A percentile compares a stretch with the other conserved stretches of the same genome.
Conservation (phyloP, 2,329 filamentous ascomycete genomes). For the Aspergillus tubingensis region DNA sequence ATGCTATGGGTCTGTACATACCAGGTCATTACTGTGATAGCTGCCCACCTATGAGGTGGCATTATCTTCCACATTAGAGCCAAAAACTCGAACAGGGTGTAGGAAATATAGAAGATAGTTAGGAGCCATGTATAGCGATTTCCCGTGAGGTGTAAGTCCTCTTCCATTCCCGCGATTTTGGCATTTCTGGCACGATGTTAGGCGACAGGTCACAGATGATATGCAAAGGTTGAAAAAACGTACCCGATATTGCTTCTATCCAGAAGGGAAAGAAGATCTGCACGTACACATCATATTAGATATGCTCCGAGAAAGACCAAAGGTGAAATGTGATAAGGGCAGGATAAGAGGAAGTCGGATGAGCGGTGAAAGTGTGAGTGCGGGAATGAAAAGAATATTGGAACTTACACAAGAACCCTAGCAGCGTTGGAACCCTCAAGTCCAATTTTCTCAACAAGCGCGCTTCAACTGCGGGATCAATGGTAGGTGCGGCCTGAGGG, state of each 20-base stretch:
- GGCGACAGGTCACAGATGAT: constrained; percentile 1
- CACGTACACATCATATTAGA: constrained; percentile 6
- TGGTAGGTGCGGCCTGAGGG: constrained; percentile 17
- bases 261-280: constrained; percentile 51
- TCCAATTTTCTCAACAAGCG: constrained; percentile 43
- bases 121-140: constrained; percentile 54
- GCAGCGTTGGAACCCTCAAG: constrained; percentile 35
- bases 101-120: constrained; percentile 57
- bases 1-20: constrained; percentile 26
- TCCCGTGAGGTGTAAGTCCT: constrained; percentile 51
- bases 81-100: constrained; percentile 46
- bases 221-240: constrained; percentile 12
- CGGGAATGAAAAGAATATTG: not conserved
- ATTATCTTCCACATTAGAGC: constrained; percentile 50
- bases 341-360: not conserved
- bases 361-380: not conserved
- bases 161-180: constrained; percentile 55
- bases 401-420: constrained; percentile 43
- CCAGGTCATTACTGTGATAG: constrained; percentile 46
- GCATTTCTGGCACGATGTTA: constrained; percentile 48
- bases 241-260: constrained; percentile 55
- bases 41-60: constrained; percentile 46
- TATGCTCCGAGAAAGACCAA: not conserved
- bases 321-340: not conserved
- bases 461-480: constrained; percentile 40